Percentiles rank a stretch among this genome's conserved stretches.
These are phyloP conservation scores for Mycena haematopus DNA, from an alignment of 768 basidiomycete species.

Conservation along the genomic window DNA sequence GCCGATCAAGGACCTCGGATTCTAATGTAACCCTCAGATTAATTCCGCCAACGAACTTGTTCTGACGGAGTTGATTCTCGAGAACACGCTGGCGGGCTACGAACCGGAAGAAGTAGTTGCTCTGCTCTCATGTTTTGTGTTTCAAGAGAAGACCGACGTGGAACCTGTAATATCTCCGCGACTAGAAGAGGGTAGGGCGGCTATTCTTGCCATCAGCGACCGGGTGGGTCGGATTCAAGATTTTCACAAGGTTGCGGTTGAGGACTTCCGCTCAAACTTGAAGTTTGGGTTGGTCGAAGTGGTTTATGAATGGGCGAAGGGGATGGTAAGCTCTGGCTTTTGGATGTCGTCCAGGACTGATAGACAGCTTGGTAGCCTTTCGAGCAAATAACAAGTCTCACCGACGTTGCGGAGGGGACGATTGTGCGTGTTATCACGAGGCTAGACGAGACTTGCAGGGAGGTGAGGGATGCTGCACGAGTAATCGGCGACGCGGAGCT, in stretches of 20 bases:
- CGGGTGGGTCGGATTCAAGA: slow-evolving; percentile 84
- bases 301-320: slow-evolving; percentile 99
- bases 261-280: slow-evolving; percentile 78
- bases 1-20: background rate
- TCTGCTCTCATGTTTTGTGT: slow-evolving; percentile 94
- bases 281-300: slow-evolving; percentile 95
- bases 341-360: slow-evolving; percentile 4
- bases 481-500: slow-evolving; percentile 96
- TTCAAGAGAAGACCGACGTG: slow-evolving; percentile 96
- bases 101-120: slow-evolving; percentile 97
- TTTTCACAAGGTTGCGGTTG: slow-evolving; percentile 74
- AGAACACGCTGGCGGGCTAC: slow-evolving; percentile 89
- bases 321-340: slow-evolving; percentile 74
- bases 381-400: slow-evolving; percentile 89
- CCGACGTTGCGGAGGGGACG: slow-evolving; percentile 95
- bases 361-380: slow-evolving; percentile 70
- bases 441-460: slow-evolving; percentile 94
- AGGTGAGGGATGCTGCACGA: slow-evolving; percentile 95
- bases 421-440: slow-evolving; percentile 97
- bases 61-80: slow-evolving; percentile 94
- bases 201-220: slow-evolving; percentile 79
- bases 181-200: slow-evolving; percentile 80
- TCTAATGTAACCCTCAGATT: slow-evolving; percentile 61
- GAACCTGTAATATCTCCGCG: slow-evolving; percentile 84
- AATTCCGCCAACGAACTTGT: slow-evolving; percentile 98